phyloP scores from a whole-genome alignment of 1,284 basidiomycete species.

The Peniophora sp. region DNA sequence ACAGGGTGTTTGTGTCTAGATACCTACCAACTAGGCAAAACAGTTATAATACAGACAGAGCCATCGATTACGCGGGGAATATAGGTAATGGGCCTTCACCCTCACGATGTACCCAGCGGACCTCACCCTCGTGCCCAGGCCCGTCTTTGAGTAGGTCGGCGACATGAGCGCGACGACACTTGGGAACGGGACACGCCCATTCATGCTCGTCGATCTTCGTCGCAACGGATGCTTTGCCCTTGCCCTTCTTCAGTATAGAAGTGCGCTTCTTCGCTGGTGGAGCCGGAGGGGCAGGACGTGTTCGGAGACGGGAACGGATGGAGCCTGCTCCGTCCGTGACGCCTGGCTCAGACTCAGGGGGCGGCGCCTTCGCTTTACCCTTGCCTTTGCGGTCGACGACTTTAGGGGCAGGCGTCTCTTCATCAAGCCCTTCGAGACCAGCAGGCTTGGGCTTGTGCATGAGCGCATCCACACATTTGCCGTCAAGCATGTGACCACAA shows the following conservation, averaged over 20 bases:
- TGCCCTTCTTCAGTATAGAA: constrained; percentile 19
- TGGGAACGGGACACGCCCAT: constrained; percentile 58
- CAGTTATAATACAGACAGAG: no score
- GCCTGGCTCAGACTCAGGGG: constrained; percentile 3
- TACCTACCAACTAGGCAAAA: no score
- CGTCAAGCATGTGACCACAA: constrained; percentile 72
- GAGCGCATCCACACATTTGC: constrained; percentile 55
- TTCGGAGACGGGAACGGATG: constrained; percentile 50
- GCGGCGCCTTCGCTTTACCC: constrained; percentile 15
- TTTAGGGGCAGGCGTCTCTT: constrained; percentile 4
- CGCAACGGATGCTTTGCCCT: constrained; percentile 24
- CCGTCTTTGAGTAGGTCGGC: constrained; percentile 44
- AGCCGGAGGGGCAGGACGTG: constrained; percentile 18
- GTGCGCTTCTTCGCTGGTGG: background rate
- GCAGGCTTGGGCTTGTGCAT: constrained; percentile 34
- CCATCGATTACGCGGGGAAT: background rate
- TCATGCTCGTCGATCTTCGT: constrained; percentile 39
- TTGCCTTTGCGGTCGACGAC: constrained; percentile 14
- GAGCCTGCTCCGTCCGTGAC: constrained; percentile 15
- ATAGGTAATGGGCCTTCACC: background rate
- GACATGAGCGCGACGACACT: constrained; percentile 44
- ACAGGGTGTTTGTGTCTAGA: no score
- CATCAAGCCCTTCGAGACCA: constrained; percentile 8
- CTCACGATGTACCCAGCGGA: background rate
- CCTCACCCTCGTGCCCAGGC: constrained; percentile 38